These are phyloP conservation scores for Klebsormidium nitens DNA, from an alignment of 139 green algal species.

Conservation along the genomic window DNA sequence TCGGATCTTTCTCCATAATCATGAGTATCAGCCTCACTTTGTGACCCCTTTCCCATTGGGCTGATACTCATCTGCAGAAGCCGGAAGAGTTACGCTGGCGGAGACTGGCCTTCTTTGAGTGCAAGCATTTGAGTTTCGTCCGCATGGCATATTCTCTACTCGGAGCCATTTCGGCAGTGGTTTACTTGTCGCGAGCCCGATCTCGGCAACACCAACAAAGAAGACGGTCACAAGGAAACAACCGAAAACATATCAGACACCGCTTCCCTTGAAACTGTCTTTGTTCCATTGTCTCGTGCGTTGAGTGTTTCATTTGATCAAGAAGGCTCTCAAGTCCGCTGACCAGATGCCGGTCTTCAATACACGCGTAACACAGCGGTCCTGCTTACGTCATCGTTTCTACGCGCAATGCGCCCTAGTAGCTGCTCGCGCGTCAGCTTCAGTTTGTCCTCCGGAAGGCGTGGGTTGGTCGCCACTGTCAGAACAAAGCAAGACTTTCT, in stretches of 20 bases:
- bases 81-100: not conserved
- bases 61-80: not conserved
- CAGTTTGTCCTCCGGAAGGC: constrained; percentile 25
- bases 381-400: constrained; percentile 27
- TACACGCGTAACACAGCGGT: not conserved
- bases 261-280: no score
- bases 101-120: no score
- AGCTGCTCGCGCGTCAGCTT: constrained; percentile 7
- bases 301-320: no score
- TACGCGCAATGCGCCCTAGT: constrained; percentile 14
- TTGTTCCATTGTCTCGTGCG: no score
- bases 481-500: not conserved
- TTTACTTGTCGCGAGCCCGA: no score
- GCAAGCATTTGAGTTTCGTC: no score
- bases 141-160: no score
- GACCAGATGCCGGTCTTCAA: no score
- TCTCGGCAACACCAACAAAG: not conserved
- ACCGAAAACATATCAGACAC: not conserved
- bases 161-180: no score
- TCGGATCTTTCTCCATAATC: not conserved
- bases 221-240: not conserved
- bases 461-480: constrained; percentile 16
- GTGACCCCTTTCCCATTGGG: not conserved
- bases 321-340: no score
- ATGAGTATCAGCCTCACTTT: not conserved